Base-by-base conservation (phyloP, 345 rosid species). In the Moricandia arvensis region DNA sequence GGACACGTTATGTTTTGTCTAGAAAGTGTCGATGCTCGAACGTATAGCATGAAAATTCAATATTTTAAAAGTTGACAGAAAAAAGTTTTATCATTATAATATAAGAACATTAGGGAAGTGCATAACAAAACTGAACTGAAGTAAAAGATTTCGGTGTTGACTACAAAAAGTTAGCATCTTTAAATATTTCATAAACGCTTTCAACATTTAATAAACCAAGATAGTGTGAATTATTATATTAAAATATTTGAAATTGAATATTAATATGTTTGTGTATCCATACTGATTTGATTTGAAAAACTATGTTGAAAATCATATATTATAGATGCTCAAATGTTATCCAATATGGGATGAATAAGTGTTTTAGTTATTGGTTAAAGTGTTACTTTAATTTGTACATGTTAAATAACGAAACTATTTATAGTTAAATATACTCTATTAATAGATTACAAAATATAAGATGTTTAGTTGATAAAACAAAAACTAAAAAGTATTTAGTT, bases 1-100 rank as follows among this genome's bases (percentile, higher is more conserved):
- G 13, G 38, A 47, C 62, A 67, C 51, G 41, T 59, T 47, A 43
- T 59, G 16, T n/a, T 59, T 58, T 6, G 30, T 74, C 47, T 74
- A 37, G 57, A 73, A 53, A 13, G 51, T 2, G 17, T 15, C 16
- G 15, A 54, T 73, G 45, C 33, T 66, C n/a, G 31, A 63, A 18
- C 51, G n/a, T n/a, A 47, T 31, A 26, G 18, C 78, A 58, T 31
- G 66, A 30, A 38, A 41, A 31, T 43, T 43, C 43, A 66, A 37
- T 73, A 54, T n/a, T 51, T 34, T 43, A 9, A 11, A 17, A 53
- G 61, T 53, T 53, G 72, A 68, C 18, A 53, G 33, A 53, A 18
- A 51, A 30, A 31, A n/a, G 60, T 30, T 49, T 49, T 30, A 1
- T 8, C n/a, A 47, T 29, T 15, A 17, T 67, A 67, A 16, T 67